Conservation (phyloP, 768 basidiomycete species). For the Mycena leptocephala region DNA sequence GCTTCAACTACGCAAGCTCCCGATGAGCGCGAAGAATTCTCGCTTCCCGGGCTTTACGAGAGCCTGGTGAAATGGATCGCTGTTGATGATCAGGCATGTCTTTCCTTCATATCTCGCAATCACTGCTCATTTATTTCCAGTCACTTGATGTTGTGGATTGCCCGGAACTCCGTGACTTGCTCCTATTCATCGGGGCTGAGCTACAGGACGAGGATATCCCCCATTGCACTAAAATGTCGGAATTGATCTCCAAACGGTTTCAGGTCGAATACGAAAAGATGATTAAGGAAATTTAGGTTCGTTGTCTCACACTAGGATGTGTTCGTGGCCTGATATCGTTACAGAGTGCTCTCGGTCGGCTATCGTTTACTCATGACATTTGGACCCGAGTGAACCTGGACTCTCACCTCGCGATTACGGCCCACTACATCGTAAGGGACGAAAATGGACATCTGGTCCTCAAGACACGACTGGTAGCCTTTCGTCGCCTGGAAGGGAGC, state of each 20-base stretch:
- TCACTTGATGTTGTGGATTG: conserved; percentile 2
- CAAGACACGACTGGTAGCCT: conserved; percentile 20
- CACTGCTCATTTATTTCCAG: not conserved
- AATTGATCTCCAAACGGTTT: not conserved
- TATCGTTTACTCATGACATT: conserved; percentile 18
- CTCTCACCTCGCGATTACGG: conserved; percentile 33
- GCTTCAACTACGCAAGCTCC: not conserved
- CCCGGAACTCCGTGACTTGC: not conserved
- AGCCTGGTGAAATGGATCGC: not conserved
- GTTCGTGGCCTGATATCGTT: too few relatives aligned
- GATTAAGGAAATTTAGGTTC: not conserved
- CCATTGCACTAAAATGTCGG: conserved; percentile 1
- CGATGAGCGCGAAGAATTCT: not conserved
- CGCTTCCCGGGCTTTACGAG: conserved; percentile 14
- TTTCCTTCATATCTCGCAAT: not conserved
- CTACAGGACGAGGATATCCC: conserved; percentile 12
- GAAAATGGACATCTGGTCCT: conserved; percentile 19
- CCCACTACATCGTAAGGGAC: conserved; percentile 32
- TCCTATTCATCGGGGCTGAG: not conserved
- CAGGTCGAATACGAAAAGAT: not conserved
- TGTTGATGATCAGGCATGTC: conserved; percentile 10
- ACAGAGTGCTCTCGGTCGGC: too few relatives aligned
- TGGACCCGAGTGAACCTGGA: conserved; percentile 28
- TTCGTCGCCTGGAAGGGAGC: conserved; percentile 35
- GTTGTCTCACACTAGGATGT: too few relatives aligned